phyloP scores from a whole-genome alignment of 1,284 basidiomycete species.

The Rhodotorula sp. region DNA sequence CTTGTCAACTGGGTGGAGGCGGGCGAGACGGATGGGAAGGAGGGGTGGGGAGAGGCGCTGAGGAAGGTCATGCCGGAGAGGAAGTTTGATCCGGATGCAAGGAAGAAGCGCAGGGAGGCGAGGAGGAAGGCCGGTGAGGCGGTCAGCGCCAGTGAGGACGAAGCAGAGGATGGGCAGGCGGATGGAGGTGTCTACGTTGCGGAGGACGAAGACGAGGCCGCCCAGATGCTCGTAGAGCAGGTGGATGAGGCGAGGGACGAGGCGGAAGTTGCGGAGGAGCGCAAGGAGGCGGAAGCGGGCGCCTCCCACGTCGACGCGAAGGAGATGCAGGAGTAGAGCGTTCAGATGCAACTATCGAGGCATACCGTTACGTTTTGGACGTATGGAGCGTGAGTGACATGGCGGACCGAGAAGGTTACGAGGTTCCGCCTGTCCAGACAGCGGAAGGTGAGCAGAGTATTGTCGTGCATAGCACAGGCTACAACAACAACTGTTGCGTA shows the following conservation, averaged over 20 bases:
- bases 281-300: neutral
- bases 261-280: neutral
- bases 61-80: conserved; percentile 81
- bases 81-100: conserved; percentile 63
- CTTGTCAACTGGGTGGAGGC: conserved; percentile 67
- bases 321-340: no score
- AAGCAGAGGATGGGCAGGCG: neutral
- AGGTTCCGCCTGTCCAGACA: no score
- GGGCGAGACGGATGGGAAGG: conserved; percentile 9
- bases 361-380: no score
- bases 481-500: no score
- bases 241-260: neutral
- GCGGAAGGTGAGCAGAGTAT: no score
- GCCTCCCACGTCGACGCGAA: neutral
- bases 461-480: no score
- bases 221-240: neutral
- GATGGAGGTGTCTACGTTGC: conserved; percentile 1
- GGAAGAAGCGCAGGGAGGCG: conserved; percentile 6
- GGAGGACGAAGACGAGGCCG: neutral
- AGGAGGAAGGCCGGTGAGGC: neutral
- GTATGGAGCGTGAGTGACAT: no score
- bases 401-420: no score
- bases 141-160: neutral
- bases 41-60: conserved; percentile 72
- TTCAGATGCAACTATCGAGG: no score